phyloP scores from a whole-genome alignment of 2,329 filamentous ascomycete genomes.

The Alternaria arbusti region DNA sequence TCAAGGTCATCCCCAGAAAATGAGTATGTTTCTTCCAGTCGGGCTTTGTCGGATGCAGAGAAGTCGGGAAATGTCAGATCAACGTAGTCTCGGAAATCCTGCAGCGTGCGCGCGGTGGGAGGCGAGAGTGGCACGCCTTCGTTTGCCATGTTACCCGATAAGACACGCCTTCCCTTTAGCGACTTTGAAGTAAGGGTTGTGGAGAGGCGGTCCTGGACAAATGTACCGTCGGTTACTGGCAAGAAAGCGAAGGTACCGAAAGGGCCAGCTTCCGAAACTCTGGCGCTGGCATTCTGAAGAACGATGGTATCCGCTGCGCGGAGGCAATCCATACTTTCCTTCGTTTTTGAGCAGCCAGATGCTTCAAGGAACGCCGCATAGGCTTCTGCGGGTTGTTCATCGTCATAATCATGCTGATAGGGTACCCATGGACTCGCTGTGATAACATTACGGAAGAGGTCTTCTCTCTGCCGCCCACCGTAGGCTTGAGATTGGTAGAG shows the following conservation, averaged over 20 bases:
- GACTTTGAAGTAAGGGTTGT: slow-evolving; percentile 30
- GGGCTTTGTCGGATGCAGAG: slow-evolving; percentile 32
- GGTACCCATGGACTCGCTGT: slow-evolving; percentile 43
- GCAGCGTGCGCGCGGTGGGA: slow-evolving; percentile 32
- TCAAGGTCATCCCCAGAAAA: slow-evolving; percentile 33
- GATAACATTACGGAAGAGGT: slow-evolving; percentile 44
- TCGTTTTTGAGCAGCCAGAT: slow-evolving; percentile 32
- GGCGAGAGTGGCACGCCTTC: slow-evolving; percentile 50
- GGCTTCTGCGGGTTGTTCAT: slow-evolving; percentile 33
- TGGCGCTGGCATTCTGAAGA: slow-evolving; percentile 38
- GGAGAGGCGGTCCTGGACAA: slow-evolving; percentile 47
- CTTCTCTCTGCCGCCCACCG: slow-evolving; percentile 42
- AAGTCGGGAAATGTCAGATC: slow-evolving; percentile 45
- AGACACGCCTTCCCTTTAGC: slow-evolving; percentile 35
- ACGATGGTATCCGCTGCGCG: slow-evolving; percentile 29
- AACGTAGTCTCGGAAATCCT: slow-evolving; percentile 40
- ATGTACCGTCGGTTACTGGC: slow-evolving; percentile 50
- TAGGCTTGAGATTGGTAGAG: slow-evolving; percentile 50
- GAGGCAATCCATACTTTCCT: slow-evolving; percentile 37
- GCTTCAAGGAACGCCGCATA: slow-evolving; percentile 39
- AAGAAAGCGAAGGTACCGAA: slow-evolving; percentile 53
- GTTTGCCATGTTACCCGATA: slow-evolving; percentile 46
- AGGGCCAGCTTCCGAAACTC: slow-evolving; percentile 39
- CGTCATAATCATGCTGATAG: slow-evolving; percentile 42
- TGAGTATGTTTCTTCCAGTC: slow-evolving; percentile 36